Percentiles rank a stretch among this genome's conserved stretches.
Evolutionary conservation across 495 filamentous ascomycete genomes (phyloP).

Genomic region (Talaromyces liani): DNA sequence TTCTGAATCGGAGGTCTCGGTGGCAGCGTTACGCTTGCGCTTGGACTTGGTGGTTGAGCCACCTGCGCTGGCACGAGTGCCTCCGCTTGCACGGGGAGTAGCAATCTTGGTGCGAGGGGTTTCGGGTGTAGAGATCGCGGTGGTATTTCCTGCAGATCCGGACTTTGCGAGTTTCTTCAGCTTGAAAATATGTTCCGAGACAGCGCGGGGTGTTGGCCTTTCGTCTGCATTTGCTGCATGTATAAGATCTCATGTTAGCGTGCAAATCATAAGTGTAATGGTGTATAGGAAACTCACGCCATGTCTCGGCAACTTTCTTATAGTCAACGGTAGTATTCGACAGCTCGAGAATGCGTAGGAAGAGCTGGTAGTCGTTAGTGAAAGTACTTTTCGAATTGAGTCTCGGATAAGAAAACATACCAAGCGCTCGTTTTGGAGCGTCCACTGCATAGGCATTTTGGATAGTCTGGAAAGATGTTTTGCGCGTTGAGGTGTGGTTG

Average conservation of each 20-base stretch:
- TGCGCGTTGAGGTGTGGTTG: not conserved
- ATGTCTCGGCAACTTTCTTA: not conserved
- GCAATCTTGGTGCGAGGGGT: not conserved
- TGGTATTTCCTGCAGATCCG: not conserved
- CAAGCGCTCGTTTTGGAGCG: conserved; percentile 29
- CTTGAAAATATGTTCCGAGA: conserved; percentile 7
- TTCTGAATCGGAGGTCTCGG: not conserved
- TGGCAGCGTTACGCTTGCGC: not conserved
- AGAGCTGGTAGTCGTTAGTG: not conserved
- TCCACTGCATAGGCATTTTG: conserved; percentile 39
- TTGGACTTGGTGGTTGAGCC: not conserved
- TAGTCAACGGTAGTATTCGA: not conserved
- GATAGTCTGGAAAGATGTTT: not conserved
- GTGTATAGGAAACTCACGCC: not conserved
- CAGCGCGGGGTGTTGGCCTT: not conserved
- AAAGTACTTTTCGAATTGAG: not conserved
- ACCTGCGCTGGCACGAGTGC: not conserved
- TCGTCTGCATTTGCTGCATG: not conserved
- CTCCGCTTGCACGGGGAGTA: not conserved
- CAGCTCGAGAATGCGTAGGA: not conserved
- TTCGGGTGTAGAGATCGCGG: not conserved
- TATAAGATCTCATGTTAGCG: not conserved
- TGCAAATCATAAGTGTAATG: not conserved
- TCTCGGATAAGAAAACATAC: conserved; percentile 14
- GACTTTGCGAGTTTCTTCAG: not conserved